Conservation (phyloP, 306 rosid genomes). For the Pueraria montana region DNA sequence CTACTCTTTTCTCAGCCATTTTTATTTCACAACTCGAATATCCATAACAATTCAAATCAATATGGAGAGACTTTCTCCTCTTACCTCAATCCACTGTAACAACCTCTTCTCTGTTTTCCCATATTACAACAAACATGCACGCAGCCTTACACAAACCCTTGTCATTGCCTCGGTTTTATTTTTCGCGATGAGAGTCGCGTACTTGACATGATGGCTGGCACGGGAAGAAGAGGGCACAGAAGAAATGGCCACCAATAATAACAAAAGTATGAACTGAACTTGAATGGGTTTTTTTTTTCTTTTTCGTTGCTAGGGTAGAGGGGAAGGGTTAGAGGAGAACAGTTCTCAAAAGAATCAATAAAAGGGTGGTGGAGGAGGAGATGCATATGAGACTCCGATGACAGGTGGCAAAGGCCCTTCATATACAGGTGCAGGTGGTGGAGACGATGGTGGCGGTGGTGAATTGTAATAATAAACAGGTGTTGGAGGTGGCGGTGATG, state of each 20-base stretch:
- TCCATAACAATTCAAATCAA: slow-evolving; percentile 91
- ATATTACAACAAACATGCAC: slow-evolving; percentile 24
- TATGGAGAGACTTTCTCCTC: slow-evolving; percentile 77
- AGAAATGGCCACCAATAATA: slow-evolving; percentile 47
- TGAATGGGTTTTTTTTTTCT: not conserved
- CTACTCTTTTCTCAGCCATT: slow-evolving; percentile 82
- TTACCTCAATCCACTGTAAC: slow-evolving; percentile 66
- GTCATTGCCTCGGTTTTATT: slow-evolving; percentile 40
- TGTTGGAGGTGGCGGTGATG: slow-evolving; percentile 48
- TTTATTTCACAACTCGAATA: slow-evolving; percentile 87
- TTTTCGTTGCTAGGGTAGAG: slow-evolving; percentile 48
- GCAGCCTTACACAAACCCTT: slow-evolving; percentile 46
- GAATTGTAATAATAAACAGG: slow-evolving; percentile 40
- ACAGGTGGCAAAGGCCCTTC: slow-evolving; percentile 96
- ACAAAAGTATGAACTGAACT: slow-evolving; percentile 43
- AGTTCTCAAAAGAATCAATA: slow-evolving; percentile 93
- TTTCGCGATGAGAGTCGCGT: slow-evolving; percentile 84
- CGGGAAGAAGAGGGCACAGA: slow-evolving; percentile 52
- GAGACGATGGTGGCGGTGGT: slow-evolving; percentile 50
- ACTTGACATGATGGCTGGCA: slow-evolving; percentile 32
- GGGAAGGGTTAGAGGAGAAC: slow-evolving; percentile 73
- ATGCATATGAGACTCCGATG: slow-evolving; percentile 80
- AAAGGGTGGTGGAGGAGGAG: slow-evolving; percentile 98
- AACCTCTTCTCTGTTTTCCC: slow-evolving; percentile 54
- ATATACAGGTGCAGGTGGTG: slow-evolving; percentile 93